phyloP scores from a whole-genome alignment of 306 rosid genomes.

The Cucurbita argyrosperma region DNA sequence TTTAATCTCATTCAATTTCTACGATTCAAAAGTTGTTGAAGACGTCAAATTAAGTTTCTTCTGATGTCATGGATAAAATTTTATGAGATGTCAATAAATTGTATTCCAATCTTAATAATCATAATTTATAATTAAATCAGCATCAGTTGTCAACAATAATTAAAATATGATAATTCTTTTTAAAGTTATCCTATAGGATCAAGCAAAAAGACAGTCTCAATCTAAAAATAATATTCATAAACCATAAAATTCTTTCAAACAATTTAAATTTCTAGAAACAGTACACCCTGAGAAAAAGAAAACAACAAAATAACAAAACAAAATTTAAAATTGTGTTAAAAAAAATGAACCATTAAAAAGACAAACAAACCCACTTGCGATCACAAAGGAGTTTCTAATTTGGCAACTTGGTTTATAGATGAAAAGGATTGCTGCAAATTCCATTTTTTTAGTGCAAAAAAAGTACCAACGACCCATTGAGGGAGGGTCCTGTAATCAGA shows the following conservation, averaged over 20 bases:
- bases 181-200: background rate
- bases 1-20: background rate
- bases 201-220: background rate
- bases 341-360: background rate
- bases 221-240: background rate
- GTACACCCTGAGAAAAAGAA: no score
- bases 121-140: background rate
- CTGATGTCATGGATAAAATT: background rate
- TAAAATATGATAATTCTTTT: background rate
- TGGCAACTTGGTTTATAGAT: background rate
- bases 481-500: background rate
- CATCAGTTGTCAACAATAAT: background rate
- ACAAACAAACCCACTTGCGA: background rate
- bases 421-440: background rate
- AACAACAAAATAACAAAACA: background rate
- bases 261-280: no score
- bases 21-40: background rate
- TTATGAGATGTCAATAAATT: background rate
- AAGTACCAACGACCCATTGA: background rate
- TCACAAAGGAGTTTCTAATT: background rate
- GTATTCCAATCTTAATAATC: background rate
- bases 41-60: no score
- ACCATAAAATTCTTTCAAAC: no score
- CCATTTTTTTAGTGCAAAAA: background rate
- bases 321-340: background rate